Evolutionary conservation across 768 basidiomycete genomes (phyloP).

Genomic region (Phylloporus arenicola): DNA sequence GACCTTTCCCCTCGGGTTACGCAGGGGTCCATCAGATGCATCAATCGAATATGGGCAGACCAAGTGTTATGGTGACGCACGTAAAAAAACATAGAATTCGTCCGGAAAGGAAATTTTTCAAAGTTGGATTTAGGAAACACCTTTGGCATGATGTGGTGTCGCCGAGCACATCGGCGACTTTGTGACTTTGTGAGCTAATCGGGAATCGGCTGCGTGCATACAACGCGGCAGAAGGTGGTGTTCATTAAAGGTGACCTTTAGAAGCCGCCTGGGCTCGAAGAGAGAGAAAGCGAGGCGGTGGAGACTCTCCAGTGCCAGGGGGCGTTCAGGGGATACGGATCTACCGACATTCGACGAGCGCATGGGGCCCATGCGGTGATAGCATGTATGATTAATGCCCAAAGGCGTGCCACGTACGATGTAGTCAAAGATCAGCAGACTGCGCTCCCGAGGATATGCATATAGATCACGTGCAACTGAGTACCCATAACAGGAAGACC

Average conservation of each 20-base stretch:
- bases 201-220: not conserved
- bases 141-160: slow-evolving; percentile 1
- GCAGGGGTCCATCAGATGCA: not conserved
- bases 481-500: not conserved
- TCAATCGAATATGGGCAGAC: not conserved
- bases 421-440: not conserved
- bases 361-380: too few species aligned
- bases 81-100: not conserved
- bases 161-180: slow-evolving; percentile 7
- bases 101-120: not conserved
- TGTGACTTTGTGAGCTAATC: not conserved
- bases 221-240: not conserved
- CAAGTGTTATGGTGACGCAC: not conserved
- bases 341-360: not conserved
- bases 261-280: not conserved
- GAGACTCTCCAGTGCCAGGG: not conserved
- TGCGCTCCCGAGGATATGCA: not conserved
- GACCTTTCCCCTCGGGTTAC: not conserved
- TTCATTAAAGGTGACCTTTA: not conserved
- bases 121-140: slow-evolving; percentile 1
- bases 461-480: slow-evolving; percentile 10
- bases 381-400: not conserved
- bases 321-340: not conserved
- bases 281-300: not conserved
- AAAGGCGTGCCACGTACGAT: not conserved